Conservation (phyloP, 2,329 filamentous ascomycete genomes). For the Xylogone sp. region DNA sequence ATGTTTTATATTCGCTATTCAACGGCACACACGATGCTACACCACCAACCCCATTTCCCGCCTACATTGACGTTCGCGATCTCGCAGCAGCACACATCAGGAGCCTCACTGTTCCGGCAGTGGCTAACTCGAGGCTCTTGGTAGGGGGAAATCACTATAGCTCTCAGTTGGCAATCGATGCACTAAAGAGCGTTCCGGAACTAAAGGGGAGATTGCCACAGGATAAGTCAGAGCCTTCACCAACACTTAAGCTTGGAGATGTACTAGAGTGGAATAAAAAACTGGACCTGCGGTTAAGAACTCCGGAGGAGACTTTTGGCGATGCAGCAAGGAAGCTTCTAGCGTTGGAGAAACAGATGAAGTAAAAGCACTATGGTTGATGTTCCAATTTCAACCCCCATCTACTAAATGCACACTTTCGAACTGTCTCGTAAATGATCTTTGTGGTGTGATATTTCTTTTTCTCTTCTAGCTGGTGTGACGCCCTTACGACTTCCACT, state of each 20-base stretch:
- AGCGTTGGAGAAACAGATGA: background rate
- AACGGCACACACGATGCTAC: slow-evolving; percentile 21
- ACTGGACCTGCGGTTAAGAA: background rate
- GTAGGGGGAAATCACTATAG: background rate
- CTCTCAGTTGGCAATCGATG: background rate
- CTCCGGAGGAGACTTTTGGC: background rate
- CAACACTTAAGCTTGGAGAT: background rate
- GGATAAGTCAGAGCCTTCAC: background rate
- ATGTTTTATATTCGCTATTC: slow-evolving; percentile 22
- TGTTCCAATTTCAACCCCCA: too few species aligned
- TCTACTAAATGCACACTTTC: too few species aligned
- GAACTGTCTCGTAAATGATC: too few species aligned
- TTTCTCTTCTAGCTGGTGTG: too few species aligned
- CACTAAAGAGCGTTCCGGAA: background rate
- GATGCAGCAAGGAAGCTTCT: background rate
- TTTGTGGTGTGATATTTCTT: too few species aligned
- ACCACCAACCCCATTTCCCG: slow-evolving; percentile 18
- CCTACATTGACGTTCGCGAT: slow-evolving; percentile 22
- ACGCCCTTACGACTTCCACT: too few species aligned
- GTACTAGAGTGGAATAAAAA: background rate
- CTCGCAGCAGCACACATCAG: slow-evolving; percentile 23
- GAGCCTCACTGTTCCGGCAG: slow-evolving; percentile 17
- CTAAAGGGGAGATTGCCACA: background rate
- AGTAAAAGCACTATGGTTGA: too few species aligned
- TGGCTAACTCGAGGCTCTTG: slow-evolving; percentile 18